Base-by-base conservation (phyloP, 2,329 filamentous ascomycete species). In the Trichoderma brevicompactum region DNA sequence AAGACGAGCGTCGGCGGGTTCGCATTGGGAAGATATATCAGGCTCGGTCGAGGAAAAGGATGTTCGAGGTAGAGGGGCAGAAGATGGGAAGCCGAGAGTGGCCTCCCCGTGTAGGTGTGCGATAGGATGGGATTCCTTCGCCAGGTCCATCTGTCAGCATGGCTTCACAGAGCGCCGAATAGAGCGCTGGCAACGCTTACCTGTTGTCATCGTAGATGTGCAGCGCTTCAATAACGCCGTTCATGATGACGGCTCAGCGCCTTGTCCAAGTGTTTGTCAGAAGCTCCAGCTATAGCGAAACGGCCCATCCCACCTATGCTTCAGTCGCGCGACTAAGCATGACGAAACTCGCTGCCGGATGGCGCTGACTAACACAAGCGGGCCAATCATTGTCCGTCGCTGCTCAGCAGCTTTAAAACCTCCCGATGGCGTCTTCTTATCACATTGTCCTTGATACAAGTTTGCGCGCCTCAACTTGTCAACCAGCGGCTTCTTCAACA, bases 161-260 rank as follows among this genome's bases (percentile, higher is more conserved):
- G 32, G 17, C n/a, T 54, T 28, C 12, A 7, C 32, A 12, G 28
- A 34, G n/a, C 9, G 17, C 41, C 2, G 13, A 17, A 53, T 9
- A 34, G 5, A 17, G 65, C 10, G 13, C 17, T 7, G 7, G 48
- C 32, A 7, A 43, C 34, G 59, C 85, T 74, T 81, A 96, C 94
- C 94, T 92, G 80, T 94, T 88, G 82, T 97, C 94, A 86, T 98
- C 94, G 79, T 91, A 97, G 77, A 99, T 93, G 82, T 98, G 94
- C 74, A 99, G 84, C 76, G 94, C 95, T 83, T 98, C 94, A 75
- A 99, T 91, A 75, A 91, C 88, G 81, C 92, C 88, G 81, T 86
- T 92, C 91, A 94, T 94, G 76, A 79, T 88, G 77, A 74, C 68
- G 68, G 69, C 71, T 19, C 70, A 68, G 70, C 73, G 70, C 72